Evolutionary conservation across 2,329 filamentous ascomycete species (phyloP).

Genomic region (Claviceps digitariae): DNA sequence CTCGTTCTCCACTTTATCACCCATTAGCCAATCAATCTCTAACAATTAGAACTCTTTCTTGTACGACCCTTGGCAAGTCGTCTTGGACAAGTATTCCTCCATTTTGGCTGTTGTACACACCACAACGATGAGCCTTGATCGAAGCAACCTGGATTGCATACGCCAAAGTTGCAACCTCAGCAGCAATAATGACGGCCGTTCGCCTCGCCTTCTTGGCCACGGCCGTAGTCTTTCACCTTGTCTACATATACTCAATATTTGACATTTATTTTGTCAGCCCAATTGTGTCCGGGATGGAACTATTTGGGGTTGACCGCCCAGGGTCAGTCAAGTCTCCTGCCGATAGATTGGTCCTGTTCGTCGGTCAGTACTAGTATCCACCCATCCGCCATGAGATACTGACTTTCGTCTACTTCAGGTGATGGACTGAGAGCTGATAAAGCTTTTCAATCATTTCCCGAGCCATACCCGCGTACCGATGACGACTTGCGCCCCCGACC

Average conservation of each 20-base stretch:
- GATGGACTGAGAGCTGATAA: slow-evolving; percentile 96
- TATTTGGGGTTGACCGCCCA: slow-evolving; percentile 56
- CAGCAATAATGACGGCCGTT: slow-evolving; percentile 36
- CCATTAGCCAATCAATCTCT: too few species aligned
- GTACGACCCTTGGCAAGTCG: too few species aligned
- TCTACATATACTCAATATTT: slow-evolving; percentile 93
- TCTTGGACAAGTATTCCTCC: too few species aligned
- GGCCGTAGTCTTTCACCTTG: slow-evolving; percentile 81
- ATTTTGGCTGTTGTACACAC: not conserved
- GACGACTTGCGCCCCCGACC: slow-evolving; percentile 60
- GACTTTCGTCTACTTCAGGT: slow-evolving; percentile 29
- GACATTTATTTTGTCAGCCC: slow-evolving; percentile 98
- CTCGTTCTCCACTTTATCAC: too few species aligned
- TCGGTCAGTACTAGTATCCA: slow-evolving; percentile 57
- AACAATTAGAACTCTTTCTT: too few species aligned
- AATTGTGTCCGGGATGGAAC: slow-evolving; percentile 87
- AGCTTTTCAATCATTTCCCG: slow-evolving; percentile 84
- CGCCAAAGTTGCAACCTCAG: not conserved
- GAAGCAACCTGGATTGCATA: not conserved
- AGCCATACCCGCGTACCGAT: slow-evolving; percentile 60
- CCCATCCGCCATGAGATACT: not conserved
- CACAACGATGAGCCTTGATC: not conserved
- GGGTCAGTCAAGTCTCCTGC: slow-evolving; percentile 56
- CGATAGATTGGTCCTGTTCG: slow-evolving; percentile 63
- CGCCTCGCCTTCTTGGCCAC: slow-evolving; percentile 77